Conservation (phyloP, 1,284 basidiomycete species). For the Microbotryomycetes sp. region DNA sequence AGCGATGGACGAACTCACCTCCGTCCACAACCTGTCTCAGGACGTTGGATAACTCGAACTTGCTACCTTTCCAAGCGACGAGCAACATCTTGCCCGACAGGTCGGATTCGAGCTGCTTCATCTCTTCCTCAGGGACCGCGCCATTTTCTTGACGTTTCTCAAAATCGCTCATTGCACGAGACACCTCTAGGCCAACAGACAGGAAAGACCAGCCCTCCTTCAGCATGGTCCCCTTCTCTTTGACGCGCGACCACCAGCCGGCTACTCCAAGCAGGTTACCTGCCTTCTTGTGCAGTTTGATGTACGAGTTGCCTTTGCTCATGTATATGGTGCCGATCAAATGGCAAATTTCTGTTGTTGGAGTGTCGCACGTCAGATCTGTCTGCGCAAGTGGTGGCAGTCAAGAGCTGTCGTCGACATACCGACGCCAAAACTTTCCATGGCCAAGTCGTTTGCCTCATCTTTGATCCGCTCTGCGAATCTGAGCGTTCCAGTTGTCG, state of each 20-base stretch:
- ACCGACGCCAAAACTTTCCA: conserved; percentile 98
- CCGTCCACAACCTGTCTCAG: conserved; percentile 48
- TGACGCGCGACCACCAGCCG: conserved; percentile 87
- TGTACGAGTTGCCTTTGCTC: conserved; percentile 72
- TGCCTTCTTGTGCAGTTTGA: conserved; percentile 58
- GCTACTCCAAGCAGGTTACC: conserved; percentile 78
- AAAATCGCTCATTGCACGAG: conserved; percentile 68
- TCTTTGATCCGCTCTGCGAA: conserved; percentile 71
- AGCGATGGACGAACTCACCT: conserved; percentile 49
- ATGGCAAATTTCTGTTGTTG: conserved; percentile 23
- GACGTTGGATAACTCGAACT: conserved; percentile 64
- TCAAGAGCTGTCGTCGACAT: conserved; percentile 22
- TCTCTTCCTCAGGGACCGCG: conserved; percentile 65
- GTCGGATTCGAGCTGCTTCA: conserved; percentile 79
- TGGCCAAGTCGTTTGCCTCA: conserved; percentile 93
- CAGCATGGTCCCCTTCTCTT: conserved; percentile 67
- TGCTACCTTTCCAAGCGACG: conserved; percentile 89
- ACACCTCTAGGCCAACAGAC: conserved; percentile 48
- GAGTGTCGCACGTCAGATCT: background rate
- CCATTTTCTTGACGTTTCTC: conserved; percentile 79
- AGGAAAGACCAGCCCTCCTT: conserved; percentile 72
- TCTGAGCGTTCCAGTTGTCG: conserved; percentile 66
- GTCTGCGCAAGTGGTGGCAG: conserved; percentile 12
- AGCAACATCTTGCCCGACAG: conserved; percentile 86
- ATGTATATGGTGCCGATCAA: conserved; percentile 77